phyloP scores from a whole-genome alignment of 2,329 filamentous ascomycete genomes.

The Sporothrix mexicana region DNA sequence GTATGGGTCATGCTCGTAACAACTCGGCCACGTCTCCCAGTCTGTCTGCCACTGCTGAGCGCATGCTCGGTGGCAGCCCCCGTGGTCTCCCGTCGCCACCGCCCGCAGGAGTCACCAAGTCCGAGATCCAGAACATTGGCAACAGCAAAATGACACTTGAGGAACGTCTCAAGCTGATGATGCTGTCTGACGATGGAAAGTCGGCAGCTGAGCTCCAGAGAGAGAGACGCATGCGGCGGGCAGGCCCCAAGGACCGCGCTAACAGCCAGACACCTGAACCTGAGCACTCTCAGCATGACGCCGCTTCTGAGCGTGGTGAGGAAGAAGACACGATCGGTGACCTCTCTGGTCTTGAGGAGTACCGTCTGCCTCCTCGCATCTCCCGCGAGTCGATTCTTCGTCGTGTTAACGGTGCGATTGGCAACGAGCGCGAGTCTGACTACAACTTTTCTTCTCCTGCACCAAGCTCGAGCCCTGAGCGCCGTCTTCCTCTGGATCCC shows the following conservation, averaged over 20 bases:
- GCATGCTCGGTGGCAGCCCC: conserved; percentile 63
- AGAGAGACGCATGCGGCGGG: conserved; percentile 71
- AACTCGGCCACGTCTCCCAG: conserved; percentile 65
- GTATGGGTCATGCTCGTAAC: conserved; percentile 53
- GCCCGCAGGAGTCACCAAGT: conserved; percentile 71
- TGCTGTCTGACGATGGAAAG: conserved; percentile 74
- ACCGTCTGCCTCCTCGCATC: conserved; percentile 75
- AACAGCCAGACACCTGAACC: conserved; percentile 54
- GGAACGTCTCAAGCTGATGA: conserved; percentile 86
- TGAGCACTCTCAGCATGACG: conserved; percentile 43
- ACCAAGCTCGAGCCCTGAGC: conserved; percentile 64
- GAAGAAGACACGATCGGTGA: conserved; percentile 67
- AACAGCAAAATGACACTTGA: conserved; percentile 81
- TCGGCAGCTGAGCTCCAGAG: conserved; percentile 69
- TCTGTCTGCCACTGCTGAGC: conserved; percentile 74
- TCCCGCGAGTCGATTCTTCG: conserved; percentile 92
- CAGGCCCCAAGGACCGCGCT: conserved; percentile 56
- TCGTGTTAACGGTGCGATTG: conserved; percentile 73
- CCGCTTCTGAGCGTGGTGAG: conserved; percentile 53
- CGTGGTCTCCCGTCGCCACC: conserved; percentile 77
- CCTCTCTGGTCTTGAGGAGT: conserved; percentile 64
- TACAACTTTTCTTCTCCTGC: conserved; percentile 68
- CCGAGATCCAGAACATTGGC: conserved; percentile 77
- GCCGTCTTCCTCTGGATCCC: conserved; percentile 73
- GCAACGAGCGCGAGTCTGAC: conserved; percentile 64